Evolutionary conservation across 371 early-diverging fungal species (phyloP).

Genomic region (Rhizopus stolonifer): DNA sequence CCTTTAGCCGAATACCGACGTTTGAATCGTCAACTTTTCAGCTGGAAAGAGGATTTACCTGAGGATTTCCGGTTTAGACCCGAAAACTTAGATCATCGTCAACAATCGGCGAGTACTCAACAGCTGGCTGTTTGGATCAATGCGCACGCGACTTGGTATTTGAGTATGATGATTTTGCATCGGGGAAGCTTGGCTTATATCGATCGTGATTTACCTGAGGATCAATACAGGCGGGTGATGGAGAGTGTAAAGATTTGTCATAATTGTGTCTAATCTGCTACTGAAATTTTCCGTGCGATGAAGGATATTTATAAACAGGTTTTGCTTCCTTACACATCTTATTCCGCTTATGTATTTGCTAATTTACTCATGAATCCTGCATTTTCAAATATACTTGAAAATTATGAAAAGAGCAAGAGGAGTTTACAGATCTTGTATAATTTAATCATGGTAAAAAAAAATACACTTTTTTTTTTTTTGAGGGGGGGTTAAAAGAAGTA

Average conservation of each 20-base stretch:
- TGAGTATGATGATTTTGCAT: constrained; percentile 39
- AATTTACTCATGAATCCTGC: constrained; percentile 47
- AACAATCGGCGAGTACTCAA: constrained; percentile 26
- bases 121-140: constrained; percentile 38
- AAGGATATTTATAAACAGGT: constrained; percentile 35
- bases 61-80: constrained; percentile 33
- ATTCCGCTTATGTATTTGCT: constrained; percentile 45
- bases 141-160: constrained; percentile 39
- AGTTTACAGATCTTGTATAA: constrained; percentile 27
- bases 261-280: constrained; percentile 32
- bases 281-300: constrained; percentile 36
- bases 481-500: neutral
- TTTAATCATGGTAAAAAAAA: constrained; percentile 21
- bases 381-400: constrained; percentile 33
- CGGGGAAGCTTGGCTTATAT: constrained; percentile 45
- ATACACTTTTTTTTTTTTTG: neutral
- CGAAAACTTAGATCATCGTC: constrained; percentile 28
- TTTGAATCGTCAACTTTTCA: constrained; percentile 46
- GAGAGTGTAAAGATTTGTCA: constrained; percentile 38
- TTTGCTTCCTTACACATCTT: constrained; percentile 40
- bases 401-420: constrained; percentile 31
- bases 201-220: too few relatives aligned
- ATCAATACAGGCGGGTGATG: too few relatives aligned
- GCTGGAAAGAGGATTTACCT: constrained; percentile 36
- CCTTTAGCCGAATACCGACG: constrained; percentile 50